Conservation (phyloP, 1,284 basidiomycete species). For the Ustilago xerochloae region DNA sequence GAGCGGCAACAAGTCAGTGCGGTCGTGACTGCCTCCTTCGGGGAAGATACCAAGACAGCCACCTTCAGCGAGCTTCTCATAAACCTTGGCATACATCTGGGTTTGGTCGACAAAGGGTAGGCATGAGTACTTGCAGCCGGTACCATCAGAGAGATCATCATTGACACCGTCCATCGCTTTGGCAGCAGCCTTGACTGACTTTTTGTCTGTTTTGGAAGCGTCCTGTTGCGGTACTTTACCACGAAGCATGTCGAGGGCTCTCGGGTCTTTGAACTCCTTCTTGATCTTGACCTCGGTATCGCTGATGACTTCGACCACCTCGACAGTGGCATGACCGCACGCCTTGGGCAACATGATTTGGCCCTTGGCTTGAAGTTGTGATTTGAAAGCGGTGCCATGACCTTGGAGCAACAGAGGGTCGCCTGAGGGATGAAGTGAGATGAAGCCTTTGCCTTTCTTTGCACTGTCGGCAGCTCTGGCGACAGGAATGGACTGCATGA, state of each 20-base stretch:
- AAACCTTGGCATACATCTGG: constrained; percentile 94
- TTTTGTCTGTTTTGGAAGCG: constrained; percentile 29
- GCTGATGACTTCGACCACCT: constrained; percentile 88
- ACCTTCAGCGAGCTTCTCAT: constrained; percentile 84
- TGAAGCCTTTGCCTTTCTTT: constrained; percentile 79
- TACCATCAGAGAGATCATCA: constrained; percentile 21
- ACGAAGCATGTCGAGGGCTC: constrained; percentile 63
- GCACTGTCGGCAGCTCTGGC: constrained; percentile 90
- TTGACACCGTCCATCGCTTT: constrained; percentile 22
- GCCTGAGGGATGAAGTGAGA: constrained; percentile 75
- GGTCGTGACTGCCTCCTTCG: constrained; percentile 67
- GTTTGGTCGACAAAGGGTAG: constrained; percentile 80
- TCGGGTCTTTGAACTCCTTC: constrained; percentile 77
- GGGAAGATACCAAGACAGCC: constrained; percentile 75
- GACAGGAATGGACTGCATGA: constrained; percentile 85
- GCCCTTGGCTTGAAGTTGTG: constrained; percentile 81
- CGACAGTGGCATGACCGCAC: constrained; percentile 80
- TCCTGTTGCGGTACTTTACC: constrained; percentile 46
- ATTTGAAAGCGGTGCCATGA: constrained; percentile 80
- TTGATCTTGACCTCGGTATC: constrained; percentile 84
- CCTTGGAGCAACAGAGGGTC: constrained; percentile 78
- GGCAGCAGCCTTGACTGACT: constrained; percentile 9
- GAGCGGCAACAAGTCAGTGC: constrained; percentile 67
- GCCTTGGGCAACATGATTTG: constrained; percentile 90
- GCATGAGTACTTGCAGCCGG: constrained; percentile 60